phyloP scores from a whole-genome alignment of 1,284 basidiomycete species.

The Trichosporon ovoides region DNA sequence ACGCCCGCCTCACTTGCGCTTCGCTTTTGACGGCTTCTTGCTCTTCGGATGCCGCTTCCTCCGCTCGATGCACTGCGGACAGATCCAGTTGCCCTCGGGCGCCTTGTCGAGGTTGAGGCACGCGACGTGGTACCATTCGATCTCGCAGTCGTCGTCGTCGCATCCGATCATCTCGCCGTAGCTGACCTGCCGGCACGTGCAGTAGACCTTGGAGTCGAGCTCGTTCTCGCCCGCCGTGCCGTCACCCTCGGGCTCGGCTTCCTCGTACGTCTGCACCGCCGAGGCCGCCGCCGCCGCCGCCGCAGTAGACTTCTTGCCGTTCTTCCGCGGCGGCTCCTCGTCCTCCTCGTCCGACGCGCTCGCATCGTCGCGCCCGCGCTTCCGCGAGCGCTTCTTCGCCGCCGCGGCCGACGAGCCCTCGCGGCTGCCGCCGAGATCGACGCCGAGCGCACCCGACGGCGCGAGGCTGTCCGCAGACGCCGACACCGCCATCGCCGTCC shows the following conservation, averaged over 20 bases:
- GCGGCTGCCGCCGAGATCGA: constrained; percentile 19
- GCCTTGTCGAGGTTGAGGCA: constrained; percentile 69
- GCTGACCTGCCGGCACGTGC: constrained; percentile 77
- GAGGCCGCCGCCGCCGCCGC: constrained; percentile 7
- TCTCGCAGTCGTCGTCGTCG: constrained; percentile 78
- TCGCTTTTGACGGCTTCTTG: constrained; percentile 25
- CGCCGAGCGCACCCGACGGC: constrained; percentile 16
- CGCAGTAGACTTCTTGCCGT: constrained; percentile 7
- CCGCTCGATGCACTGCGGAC: constrained; percentile 54
- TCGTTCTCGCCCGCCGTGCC: constrained; percentile 47
- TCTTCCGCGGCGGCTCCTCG: constrained; percentile 25
- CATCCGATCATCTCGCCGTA: constrained; percentile 91
- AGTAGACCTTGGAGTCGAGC: constrained; percentile 68
- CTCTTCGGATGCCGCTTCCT: constrained; percentile 32
- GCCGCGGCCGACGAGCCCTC: constrained; percentile 9
- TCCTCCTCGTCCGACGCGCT: constrained; percentile 37
- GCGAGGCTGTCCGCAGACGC: constrained; percentile 29
- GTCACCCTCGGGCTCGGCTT: constrained; percentile 51
- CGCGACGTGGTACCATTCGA: constrained; percentile 88
- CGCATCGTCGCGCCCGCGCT: constrained; percentile 30
- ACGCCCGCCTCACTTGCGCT: constrained; percentile 16
- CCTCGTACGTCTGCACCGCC: constrained; percentile 41
- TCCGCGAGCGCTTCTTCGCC: constrained; percentile 23
- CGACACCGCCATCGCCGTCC: constrained; percentile 22
- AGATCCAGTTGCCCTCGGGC: constrained; percentile 77